Conservation (phyloP, 2,329 filamentous ascomycete genomes). For the Ophiostoma perfectum region DNA sequence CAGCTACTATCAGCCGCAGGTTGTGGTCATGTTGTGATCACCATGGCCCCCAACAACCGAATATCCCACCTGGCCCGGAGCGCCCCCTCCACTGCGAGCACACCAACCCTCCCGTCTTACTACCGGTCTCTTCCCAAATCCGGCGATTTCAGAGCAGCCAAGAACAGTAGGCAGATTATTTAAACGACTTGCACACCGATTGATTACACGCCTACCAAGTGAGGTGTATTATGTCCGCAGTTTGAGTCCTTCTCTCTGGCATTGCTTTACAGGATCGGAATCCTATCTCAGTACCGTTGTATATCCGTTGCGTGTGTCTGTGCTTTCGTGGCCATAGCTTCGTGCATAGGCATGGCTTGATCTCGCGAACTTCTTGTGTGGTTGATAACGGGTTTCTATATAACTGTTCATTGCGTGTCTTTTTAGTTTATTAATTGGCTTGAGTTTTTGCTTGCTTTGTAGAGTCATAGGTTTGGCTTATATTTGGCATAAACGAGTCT, state of each 20-base stretch:
- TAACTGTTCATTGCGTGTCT: not conserved
- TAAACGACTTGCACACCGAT: not conserved
- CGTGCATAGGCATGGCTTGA: not conserved
- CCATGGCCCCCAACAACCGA: slow-evolving; percentile 1
- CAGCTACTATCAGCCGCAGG: not conserved
- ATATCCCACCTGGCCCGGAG: not conserved
- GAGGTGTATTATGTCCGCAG: too few relatives aligned
- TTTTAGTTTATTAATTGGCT: too few relatives aligned
- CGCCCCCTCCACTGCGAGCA: too few relatives aligned
- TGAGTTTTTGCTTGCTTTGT: too few relatives aligned
- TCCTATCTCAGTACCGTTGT: not conserved
- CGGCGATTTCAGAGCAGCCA: not conserved
- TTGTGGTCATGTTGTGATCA: not conserved
- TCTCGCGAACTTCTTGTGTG: not conserved
- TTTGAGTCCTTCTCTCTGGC: too few relatives aligned
- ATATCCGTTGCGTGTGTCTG: not conserved
- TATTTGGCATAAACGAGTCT: too few relatives aligned
- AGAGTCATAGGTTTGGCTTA: too few relatives aligned
- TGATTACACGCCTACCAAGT: not conserved
- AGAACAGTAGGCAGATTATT: too few relatives aligned
- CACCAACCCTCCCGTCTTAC: not conserved
- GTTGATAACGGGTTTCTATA: not conserved
- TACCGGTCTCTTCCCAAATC: not conserved
- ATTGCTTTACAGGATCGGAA: not conserved
- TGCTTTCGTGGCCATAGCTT: slow-evolving; percentile 5